These are phyloP conservation scores for Jackrogersella multiformis DNA, from an alignment of 495 filamentous ascomycete genomes.

Conservation along the genomic window DNA sequence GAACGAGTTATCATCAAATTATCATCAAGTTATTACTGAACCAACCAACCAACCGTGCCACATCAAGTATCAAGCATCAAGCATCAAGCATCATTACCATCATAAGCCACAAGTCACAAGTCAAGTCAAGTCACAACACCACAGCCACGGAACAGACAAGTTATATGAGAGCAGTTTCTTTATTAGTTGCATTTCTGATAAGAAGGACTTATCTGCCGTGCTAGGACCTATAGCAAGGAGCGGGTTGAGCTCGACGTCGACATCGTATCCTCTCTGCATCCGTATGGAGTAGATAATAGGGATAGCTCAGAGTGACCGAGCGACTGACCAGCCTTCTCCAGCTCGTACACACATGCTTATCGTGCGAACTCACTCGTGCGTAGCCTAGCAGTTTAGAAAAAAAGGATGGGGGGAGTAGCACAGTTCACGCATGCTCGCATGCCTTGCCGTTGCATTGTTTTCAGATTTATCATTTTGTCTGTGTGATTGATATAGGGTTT, in stretches of 20 bases:
- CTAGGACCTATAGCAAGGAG: constrained; percentile 30
- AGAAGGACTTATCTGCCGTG: constrained; percentile 24
- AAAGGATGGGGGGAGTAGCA: not conserved
- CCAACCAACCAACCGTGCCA: too few relatives aligned
- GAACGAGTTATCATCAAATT: too few relatives aligned
- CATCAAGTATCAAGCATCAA: too few relatives aligned
- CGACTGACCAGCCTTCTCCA: not conserved
- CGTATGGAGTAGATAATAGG: not conserved
- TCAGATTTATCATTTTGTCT: constrained; percentile 9
- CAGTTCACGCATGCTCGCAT: not conserved
- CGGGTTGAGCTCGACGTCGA: constrained; percentile 13
- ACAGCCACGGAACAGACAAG: not conserved
- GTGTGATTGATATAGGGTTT: not conserved
- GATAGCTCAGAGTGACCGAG: not conserved
- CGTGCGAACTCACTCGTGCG: not conserved
- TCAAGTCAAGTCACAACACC: not conserved
- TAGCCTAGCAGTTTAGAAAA: not conserved
- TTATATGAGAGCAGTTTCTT: constrained; percentile 25
- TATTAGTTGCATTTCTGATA: constrained; percentile 29
- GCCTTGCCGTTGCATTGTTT: constrained; percentile 2
- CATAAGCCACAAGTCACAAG: too few relatives aligned
- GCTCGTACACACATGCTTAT: constrained; percentile 3
- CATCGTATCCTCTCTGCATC: not conserved
- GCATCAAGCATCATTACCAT: too few relatives aligned
- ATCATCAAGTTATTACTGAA: too few relatives aligned